phyloP scores from a whole-genome alignment of 1,284 basidiomycete genomes.

The Phylloboletellus chloephorus region DNA sequence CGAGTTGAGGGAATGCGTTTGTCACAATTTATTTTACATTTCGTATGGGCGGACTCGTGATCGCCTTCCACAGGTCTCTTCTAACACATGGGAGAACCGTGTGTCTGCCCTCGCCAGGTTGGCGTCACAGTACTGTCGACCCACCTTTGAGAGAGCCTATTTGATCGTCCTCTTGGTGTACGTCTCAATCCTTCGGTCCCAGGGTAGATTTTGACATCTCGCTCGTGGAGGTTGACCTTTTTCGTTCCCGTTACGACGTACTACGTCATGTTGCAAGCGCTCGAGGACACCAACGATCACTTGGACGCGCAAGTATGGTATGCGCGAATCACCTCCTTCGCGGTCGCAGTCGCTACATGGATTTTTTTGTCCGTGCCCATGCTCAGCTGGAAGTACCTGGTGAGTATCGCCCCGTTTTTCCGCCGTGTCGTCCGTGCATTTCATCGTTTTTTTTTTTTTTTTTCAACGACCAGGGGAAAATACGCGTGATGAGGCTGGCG shows the following conservation, averaged over 20 bases:
- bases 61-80: conserved; percentile 34
- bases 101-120: conserved; percentile 36
- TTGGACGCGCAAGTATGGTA: conserved; percentile 28
- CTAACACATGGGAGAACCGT: conserved; percentile 43
- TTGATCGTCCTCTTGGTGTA: conserved; percentile 39
- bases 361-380: conserved; percentile 42
- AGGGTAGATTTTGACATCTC: background rate
- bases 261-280: conserved; percentile 30
- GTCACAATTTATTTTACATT: conserved; percentile 16
- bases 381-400: conserved; percentile 45
- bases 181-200: conserved; percentile 10
- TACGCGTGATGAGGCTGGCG: conserved; percentile 37
- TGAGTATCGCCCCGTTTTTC: conserved; percentile 22
- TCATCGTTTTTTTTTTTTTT: background rate
- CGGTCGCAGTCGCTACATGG: conserved; percentile 36
- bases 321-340: conserved; percentile 38
- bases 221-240: conserved; percentile 34
- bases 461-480: conserved; percentile 38
- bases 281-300: conserved; percentile 12
- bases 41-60: background rate
- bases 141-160: conserved; percentile 44
- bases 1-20: conserved; percentile 30
- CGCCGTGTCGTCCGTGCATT: background rate
- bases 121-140: conserved; percentile 42
- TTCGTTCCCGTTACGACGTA: conserved; percentile 40